A percentile compares a stretch with the other conserved stretches of the same genome.
Conservation (phyloP, 2,329 filamentous ascomycete species). For the Verticillium alfalfae region DNA sequence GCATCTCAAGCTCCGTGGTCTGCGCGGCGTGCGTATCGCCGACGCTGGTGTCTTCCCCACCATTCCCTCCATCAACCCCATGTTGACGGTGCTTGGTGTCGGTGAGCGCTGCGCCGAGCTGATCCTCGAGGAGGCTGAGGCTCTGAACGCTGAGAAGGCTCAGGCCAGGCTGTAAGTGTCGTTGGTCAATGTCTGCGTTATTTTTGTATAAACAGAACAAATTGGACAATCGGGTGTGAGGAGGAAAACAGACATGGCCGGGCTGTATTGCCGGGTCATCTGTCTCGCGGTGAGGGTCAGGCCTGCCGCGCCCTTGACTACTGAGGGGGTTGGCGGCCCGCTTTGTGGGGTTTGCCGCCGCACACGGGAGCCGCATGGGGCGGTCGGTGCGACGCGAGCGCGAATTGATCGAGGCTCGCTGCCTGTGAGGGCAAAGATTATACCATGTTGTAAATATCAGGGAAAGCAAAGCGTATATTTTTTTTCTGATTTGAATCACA, state of each 20-base stretch:
- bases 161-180: constrained; percentile 1
- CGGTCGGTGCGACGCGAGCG: not conserved
- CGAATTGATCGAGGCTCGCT: not conserved
- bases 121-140: constrained; percentile 60
- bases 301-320: not conserved
- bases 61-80: constrained; percentile 82
- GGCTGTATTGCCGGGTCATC: not conserved
- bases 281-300: not conserved
- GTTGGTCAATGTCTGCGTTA: not conserved
- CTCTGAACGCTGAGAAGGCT: constrained; percentile 2
- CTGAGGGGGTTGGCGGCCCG: not conserved
- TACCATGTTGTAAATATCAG: not conserved
- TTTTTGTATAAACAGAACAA: not conserved
- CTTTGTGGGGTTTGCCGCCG: not conserved
- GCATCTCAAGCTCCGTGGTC: constrained; percentile 64
- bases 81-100: constrained; percentile 81
- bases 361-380: not conserved
- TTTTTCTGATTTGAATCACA: not conserved
- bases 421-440: not conserved
- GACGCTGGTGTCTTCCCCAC: constrained; percentile 86
- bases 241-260: not conserved
- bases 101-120: constrained; percentile 82
- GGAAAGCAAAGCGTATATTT: not conserved
- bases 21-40: constrained; percentile 71
- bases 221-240: not conserved